Percentiles rank a stretch among this genome's conserved stretches.
These are phyloP conservation scores for Alternaria sp. DNA, from an alignment of 2,329 filamentous ascomycete species.

Conservation along the genomic window DNA sequence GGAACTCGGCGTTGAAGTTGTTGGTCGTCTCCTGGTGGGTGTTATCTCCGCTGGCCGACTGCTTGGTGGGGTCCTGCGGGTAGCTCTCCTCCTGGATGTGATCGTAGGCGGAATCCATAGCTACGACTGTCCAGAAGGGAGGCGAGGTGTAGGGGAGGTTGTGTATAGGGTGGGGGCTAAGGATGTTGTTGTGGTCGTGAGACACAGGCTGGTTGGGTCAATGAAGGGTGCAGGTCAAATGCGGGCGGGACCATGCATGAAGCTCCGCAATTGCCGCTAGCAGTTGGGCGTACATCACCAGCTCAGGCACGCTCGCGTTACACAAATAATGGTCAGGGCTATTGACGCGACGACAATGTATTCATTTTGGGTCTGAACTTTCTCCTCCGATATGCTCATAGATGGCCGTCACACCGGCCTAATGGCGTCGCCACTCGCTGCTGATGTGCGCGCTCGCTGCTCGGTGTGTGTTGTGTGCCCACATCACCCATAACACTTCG, in stretches of 20 bases:
- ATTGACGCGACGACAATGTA: background rate
- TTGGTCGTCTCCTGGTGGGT: constrained; percentile 41
- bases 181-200: constrained; percentile 8
- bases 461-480: background rate
- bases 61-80: constrained; percentile 56
- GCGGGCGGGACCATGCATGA: constrained; percentile 13
- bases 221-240: constrained; percentile 15
- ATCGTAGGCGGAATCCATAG: constrained; percentile 97
- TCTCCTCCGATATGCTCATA: background rate
- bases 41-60: constrained; percentile 55
- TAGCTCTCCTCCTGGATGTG: constrained; percentile 86
- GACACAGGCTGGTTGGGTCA: constrained; percentile 9
- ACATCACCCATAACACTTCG: background rate
- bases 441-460: background rate
- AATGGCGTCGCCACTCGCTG: background rate
- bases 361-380: background rate
- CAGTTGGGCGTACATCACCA: constrained; percentile 9
- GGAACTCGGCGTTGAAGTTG: constrained; percentile 83
- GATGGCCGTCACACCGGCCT: background rate
- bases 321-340: background rate
- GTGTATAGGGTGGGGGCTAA: constrained; percentile 14
- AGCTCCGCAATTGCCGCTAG: constrained; percentile 23
- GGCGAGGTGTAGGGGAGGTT: background rate
- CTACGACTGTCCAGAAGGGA: constrained; percentile 6
- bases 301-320: constrained; percentile 15